Conservation (phyloP, 1,139 yeast species). For the Nakaseomyces kungkrabaensis region DNA sequence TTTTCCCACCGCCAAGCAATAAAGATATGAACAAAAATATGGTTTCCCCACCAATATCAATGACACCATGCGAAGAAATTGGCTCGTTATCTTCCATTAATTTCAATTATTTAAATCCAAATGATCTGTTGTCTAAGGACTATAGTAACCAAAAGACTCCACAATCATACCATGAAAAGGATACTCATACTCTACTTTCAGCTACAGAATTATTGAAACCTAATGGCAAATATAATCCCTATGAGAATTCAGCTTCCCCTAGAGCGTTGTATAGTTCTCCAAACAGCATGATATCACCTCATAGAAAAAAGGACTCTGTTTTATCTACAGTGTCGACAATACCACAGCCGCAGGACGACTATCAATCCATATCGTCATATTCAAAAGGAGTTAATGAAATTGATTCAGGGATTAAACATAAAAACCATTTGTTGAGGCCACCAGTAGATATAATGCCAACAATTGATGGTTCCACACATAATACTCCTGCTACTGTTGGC, state of each 20-base stretch:
- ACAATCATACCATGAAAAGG: not conserved
- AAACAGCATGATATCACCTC: constrained; percentile 4
- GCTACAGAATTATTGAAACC: not conserved
- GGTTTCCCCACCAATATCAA: constrained; percentile 10
- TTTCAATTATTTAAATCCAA: constrained; percentile 4
- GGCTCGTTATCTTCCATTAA: constrained; percentile 5
- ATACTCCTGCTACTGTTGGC: constrained; percentile 17
- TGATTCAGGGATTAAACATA: not conserved
- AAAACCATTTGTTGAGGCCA: constrained; percentile 3
- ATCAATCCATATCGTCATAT: constrained; percentile 8
- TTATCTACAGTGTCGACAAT: constrained; percentile 16
- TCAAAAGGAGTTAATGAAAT: not conserved
- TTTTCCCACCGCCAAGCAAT: constrained; percentile 26
- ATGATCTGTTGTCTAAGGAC: not conserved
- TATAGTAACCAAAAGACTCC: not conserved
- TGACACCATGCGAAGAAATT: not conserved
- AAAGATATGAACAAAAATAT: not conserved
- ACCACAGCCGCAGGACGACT: constrained; percentile 12
- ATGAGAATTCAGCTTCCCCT: not conserved
- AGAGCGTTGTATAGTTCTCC: constrained; percentile 1
- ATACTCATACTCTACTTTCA: not conserved
- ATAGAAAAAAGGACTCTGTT: constrained; percentile 11
- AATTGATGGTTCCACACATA: constrained; percentile 23
- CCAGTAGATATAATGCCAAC: constrained; percentile 19
- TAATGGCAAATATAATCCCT: not conserved